phyloP scores from a whole-genome alignment of 306 rosid genomes.

The Sesbania bispinosa region DNA sequence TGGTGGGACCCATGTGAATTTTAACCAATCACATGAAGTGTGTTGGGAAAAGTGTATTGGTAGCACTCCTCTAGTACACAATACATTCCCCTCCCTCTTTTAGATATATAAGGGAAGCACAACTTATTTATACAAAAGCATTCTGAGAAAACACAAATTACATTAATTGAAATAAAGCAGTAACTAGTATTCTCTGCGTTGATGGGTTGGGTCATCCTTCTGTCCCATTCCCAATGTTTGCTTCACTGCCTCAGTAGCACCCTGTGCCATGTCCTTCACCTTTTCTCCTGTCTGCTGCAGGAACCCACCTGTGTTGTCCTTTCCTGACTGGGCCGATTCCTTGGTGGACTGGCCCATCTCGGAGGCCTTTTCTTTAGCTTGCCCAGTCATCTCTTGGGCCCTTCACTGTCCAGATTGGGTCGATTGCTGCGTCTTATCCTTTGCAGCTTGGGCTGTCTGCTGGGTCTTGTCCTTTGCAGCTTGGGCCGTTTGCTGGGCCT shows the following conservation, averaged over 20 bases:
- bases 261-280: conserved; percentile 48
- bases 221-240: conserved; percentile 53
- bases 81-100: too few relatives aligned
- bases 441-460: conserved; percentile 29
- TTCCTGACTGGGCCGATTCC: conserved; percentile 32
- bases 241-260: conserved; percentile 54
- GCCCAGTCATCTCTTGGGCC: conserved; percentile 12
- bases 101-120: too few relatives aligned
- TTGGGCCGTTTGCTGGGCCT: conserved; percentile 33
- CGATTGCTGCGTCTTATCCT: conserved; percentile 22
- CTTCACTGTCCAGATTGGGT: conserved; percentile 25
- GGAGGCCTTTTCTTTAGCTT: conserved; percentile 26
- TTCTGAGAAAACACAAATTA: too few relatives aligned
- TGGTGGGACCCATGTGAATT: too few relatives aligned
- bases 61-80: too few relatives aligned
- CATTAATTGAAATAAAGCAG: too few relatives aligned
- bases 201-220: too few relatives aligned
- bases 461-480: conserved; percentile 25
- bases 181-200: too few relatives aligned
- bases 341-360: conserved; percentile 31
- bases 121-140: too few relatives aligned
- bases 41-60: too few relatives aligned
- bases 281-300: conserved; percentile 58
- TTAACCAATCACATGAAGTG: too few relatives aligned
- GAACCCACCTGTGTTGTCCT: conserved; percentile 36